phyloP scores from a whole-genome alignment of 2,329 filamentous ascomycete genomes.

The Phialemoniopsis sp. region DNA sequence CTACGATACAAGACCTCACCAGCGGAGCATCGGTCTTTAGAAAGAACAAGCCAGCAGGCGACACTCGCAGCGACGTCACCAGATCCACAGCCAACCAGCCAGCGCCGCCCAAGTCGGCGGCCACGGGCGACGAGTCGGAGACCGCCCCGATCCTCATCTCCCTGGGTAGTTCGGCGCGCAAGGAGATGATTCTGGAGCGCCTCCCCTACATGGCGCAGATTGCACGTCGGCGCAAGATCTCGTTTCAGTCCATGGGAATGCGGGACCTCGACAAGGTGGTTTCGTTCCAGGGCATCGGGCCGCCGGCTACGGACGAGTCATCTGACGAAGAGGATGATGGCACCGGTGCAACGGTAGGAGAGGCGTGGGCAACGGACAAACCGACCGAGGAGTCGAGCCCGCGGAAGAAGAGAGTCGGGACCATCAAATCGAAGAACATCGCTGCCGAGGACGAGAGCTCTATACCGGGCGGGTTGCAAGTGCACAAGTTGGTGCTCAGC shows the following conservation, averaged over 20 bases:
- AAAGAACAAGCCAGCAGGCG: slow-evolving; percentile 25
- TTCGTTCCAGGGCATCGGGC: slow-evolving; percentile 56
- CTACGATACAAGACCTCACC: slow-evolving; percentile 29
- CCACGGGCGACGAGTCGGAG: slow-evolving; percentile 1
- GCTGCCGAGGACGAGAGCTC: slow-evolving; percentile 16
- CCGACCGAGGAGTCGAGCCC: slow-evolving; percentile 50
- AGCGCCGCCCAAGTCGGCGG: slow-evolving; percentile 1
- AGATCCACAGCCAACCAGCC: slow-evolving; percentile 9
- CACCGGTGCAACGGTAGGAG: slow-evolving; percentile 23
- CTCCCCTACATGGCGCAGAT: slow-evolving; percentile 82
- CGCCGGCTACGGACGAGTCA: slow-evolving; percentile 33
- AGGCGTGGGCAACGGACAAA: slow-evolving; percentile 59
- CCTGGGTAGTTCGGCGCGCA: slow-evolving; percentile 61
- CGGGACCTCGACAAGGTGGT: slow-evolving; percentile 66
- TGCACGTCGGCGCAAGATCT: slow-evolving; percentile 33
- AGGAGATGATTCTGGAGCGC: slow-evolving; percentile 76
- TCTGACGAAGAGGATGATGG: slow-evolving; percentile 40
- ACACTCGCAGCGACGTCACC: slow-evolving; percentile 6
- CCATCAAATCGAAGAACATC: slow-evolving; percentile 8
- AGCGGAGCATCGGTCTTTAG: slow-evolving; percentile 46
- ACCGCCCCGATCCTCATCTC: slow-evolving; percentile 40
- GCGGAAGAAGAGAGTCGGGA: slow-evolving; percentile 32
- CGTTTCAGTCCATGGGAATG: slow-evolving; percentile 29
- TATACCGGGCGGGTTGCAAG: slow-evolving; percentile 34
- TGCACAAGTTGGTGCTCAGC: slow-evolving; percentile 67